Conservation (phyloP, 208 protist species). For the Naegleria lovaniensis region DNA sequence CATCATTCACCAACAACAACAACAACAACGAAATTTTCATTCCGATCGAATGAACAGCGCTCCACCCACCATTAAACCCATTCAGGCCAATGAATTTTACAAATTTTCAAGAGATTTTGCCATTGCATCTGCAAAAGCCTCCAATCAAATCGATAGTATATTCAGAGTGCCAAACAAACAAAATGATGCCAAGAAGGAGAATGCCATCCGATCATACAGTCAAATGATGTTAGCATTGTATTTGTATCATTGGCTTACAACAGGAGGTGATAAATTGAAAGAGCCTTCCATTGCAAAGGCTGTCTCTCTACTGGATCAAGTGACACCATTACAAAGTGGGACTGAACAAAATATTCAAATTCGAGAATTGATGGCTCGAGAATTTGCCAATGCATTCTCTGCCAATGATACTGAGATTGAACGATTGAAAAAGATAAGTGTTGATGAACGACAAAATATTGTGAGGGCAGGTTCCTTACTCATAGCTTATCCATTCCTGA, state of each 20-base stretch:
- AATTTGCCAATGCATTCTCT: neutral
- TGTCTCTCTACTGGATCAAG: neutral
- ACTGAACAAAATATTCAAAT: neutral
- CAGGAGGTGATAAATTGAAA: neutral
- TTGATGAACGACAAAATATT: neutral
- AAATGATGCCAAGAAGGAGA: neutral
- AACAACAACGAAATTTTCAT: neutral
- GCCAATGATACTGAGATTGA: neutral
- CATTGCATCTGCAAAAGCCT: neutral
- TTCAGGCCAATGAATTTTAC: neutral
- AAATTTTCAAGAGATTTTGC: neutral
- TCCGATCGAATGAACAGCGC: neutral
- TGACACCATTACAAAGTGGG: neutral
- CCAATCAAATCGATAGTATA: neutral
- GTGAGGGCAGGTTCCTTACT: neutral
- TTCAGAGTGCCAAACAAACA: neutral
- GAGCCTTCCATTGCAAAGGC: neutral
- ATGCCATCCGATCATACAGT: neutral
- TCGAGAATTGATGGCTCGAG: neutral
- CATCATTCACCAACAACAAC: too few relatives aligned
- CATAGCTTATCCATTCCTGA: neutral
- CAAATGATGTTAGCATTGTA: neutral
- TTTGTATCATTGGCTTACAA: neutral
- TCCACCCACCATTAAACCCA: neutral
- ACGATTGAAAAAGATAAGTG: neutral